Percentiles rank a stretch among this genome's conserved stretches.
Evolutionary conservation across 2,329 filamentous ascomycete species (phyloP).

Genomic region (Magnaporthales sp.): DNA sequence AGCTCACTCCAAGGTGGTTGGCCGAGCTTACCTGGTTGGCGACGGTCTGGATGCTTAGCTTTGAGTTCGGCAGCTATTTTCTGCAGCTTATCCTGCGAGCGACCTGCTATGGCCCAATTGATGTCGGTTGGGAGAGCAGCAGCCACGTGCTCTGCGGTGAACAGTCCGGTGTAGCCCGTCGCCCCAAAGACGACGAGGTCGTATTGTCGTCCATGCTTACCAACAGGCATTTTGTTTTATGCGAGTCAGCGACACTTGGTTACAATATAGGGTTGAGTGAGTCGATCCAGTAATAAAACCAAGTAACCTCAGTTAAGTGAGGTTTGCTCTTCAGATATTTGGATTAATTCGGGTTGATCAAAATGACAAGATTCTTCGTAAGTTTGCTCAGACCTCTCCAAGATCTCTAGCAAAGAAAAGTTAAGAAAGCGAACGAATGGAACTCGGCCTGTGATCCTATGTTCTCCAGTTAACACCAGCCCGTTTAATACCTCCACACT

Average conservation of each 20-base stretch:
- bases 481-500: neutral
- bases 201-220: constrained; percentile 44
- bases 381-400: too few relatives aligned
- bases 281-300: too few relatives aligned
- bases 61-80: constrained; percentile 59
- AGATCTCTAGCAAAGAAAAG: too few relatives aligned
- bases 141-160: constrained; percentile 68
- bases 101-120: constrained; percentile 82
- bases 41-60: constrained; percentile 58
- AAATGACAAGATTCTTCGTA: too few relatives aligned
- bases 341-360: too few relatives aligned
- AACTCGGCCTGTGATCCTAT: neutral
- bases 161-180: constrained; percentile 73
- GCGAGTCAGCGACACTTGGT: too few relatives aligned
- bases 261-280: too few relatives aligned
- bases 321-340: too few relatives aligned
- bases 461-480: neutral
- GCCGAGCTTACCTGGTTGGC: constrained; percentile 57
- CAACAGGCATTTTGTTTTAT: constrained; percentile 13
- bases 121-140: constrained; percentile 63
- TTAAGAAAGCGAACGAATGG: neutral
- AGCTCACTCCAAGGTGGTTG: neutral
- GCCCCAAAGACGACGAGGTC: constrained; percentile 51
- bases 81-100: constrained; percentile 68
- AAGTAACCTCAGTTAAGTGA: too few relatives aligned